These are phyloP conservation scores for Hypomontagnella monticulosa DNA, from an alignment of 495 filamentous ascomycete species.

Conservation along the genomic window DNA sequence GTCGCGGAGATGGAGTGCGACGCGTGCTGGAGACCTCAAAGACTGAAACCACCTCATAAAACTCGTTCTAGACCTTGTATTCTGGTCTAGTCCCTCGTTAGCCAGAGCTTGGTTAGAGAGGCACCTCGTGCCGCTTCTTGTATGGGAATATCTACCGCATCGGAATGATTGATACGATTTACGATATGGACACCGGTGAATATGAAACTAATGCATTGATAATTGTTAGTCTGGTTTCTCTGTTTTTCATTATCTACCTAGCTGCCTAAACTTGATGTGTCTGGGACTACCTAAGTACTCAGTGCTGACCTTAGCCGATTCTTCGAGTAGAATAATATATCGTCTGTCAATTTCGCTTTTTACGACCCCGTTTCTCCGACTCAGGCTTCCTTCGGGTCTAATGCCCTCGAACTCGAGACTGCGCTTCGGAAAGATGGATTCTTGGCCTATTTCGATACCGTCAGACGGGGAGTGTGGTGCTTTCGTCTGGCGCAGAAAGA, in stretches of 20 bases:
- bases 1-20: conserved; percentile 48
- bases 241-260: too few relatives aligned
- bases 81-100: conserved; percentile 18
- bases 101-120: conserved; percentile 14
- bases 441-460: conserved; percentile 59
- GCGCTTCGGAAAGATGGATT: conserved; percentile 59
- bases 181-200: conserved; percentile 64
- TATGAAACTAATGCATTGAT: conserved; percentile 63
- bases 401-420: conserved; percentile 56
- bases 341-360: conserved; percentile 55
- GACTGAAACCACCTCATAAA: conserved; percentile 34
- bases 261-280: not conserved
- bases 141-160: conserved; percentile 26
- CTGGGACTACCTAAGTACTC: too few relatives aligned
- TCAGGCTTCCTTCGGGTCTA: conserved; percentile 51
- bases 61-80: conserved; percentile 2
- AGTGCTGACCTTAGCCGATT: conserved; percentile 35
- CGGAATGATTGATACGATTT: conserved; percentile 45
- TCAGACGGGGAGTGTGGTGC: conserved; percentile 60
- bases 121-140: conserved; percentile 14
- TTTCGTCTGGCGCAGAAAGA: conserved; percentile 55
- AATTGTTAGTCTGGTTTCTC: conserved; percentile 50
- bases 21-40: conserved; percentile 45
- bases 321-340: conserved; percentile 56
- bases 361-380: conserved; percentile 56